phyloP scores from a whole-genome alignment of 768 basidiomycete species.

The Mycena galericulata region DNA sequence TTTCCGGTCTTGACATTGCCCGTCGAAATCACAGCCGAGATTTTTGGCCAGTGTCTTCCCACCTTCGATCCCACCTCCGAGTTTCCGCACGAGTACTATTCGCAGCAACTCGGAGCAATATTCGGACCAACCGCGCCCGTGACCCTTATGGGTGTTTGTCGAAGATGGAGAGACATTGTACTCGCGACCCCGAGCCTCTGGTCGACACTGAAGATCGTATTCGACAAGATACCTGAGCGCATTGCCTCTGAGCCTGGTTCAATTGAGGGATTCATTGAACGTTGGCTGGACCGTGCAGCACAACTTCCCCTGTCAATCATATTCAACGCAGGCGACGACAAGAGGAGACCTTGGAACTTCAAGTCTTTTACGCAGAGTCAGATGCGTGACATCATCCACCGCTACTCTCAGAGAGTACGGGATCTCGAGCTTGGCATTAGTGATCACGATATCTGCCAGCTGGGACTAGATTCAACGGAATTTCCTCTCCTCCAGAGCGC shows the following conservation, averaged over 20 bases:
- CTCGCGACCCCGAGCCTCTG: slow-evolving; percentile 17
- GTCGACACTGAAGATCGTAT: not conserved
- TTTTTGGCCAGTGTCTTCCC: not conserved
- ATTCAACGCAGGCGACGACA: not conserved
- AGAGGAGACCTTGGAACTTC: not conserved
- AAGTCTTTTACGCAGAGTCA: not conserved
- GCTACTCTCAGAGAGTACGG: not conserved
- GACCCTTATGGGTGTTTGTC: not conserved
- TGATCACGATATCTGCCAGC: not conserved
- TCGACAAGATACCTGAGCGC: not conserved
- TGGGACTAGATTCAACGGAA: not conserved
- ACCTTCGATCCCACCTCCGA: no score
- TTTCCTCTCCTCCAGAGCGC: not conserved
- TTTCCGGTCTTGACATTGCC: not conserved
- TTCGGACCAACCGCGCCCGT: not conserved
- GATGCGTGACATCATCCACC: not conserved
- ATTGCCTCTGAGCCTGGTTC: no score
- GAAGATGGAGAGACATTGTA: slow-evolving; percentile 5
- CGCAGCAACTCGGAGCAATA: not conserved
- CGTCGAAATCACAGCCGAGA: not conserved
- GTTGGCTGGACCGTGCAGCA: not conserved
- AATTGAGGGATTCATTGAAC: not conserved
- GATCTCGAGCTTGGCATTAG: not conserved
- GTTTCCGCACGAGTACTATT: no score
- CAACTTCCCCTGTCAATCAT: not conserved